A percentile compares a stretch with the other conserved stretches of the same genome.
Conservation (phyloP, 2,329 filamentous ascomycete genomes). For the Lachnellula suecica region DNA sequence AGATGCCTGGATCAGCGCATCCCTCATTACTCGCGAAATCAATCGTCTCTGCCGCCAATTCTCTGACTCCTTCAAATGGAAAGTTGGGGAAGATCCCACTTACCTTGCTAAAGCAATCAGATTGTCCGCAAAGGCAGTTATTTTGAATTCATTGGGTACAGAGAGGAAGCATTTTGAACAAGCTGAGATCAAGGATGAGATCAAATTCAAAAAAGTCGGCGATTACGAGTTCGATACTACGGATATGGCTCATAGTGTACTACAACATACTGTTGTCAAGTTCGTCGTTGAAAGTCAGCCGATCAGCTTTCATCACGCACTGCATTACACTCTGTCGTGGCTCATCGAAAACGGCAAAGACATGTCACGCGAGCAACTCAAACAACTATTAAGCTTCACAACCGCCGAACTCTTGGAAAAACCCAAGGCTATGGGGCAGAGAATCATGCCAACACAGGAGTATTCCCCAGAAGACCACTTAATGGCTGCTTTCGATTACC, state of each 20-base stretch:
- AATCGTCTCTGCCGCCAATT: constrained; percentile 89
- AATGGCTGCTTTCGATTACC: constrained; percentile 88
- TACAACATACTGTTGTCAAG: constrained; percentile 68
- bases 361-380: constrained; percentile 67
- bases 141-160: constrained; percentile 84
- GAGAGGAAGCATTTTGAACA: constrained; percentile 83
- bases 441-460: constrained; percentile 53
- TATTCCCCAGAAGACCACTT: constrained; percentile 74
- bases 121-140: constrained; percentile 77
- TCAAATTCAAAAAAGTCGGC: constrained; percentile 74
- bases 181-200: constrained; percentile 83
- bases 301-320: constrained; percentile 95
- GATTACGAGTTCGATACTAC: constrained; percentile 76
- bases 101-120: constrained; percentile 71
- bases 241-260: constrained; percentile 24
- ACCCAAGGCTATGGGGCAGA: constrained; percentile 59
- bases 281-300: constrained; percentile 86
- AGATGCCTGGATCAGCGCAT: constrained; percentile 96
- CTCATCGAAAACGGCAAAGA: constrained; percentile 84
- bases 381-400: constrained; percentile 69
- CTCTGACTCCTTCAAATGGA: constrained; percentile 78
- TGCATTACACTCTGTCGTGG: constrained; percentile 97
- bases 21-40: constrained; percentile 90
- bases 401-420: constrained; percentile 67
- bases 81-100: constrained; percentile 60